These are phyloP conservation scores for Entophlyctis luteolus DNA, from an alignment of 192 early-diverging fungal species.

Conservation along the genomic window DNA sequence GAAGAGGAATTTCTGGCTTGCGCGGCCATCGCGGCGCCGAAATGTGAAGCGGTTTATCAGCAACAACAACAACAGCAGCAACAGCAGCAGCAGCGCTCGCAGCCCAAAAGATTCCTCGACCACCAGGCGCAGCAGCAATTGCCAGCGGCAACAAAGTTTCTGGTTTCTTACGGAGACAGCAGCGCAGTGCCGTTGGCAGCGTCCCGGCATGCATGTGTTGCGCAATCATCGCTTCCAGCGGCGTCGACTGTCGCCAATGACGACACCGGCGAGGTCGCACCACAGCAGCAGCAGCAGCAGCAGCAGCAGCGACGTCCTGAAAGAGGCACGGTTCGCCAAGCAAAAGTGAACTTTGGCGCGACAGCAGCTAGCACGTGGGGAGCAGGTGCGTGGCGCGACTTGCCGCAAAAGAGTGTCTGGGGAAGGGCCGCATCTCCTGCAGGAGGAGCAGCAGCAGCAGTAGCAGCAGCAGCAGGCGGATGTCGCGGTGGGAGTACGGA, in stretches of 20 bases:
- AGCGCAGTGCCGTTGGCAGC: not conserved
- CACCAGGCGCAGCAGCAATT: not conserved
- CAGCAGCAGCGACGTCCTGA: too few species aligned
- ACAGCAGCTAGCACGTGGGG: too few species aligned
- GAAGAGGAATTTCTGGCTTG: too few species aligned
- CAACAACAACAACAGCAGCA: too few species aligned
- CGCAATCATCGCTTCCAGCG: not conserved
- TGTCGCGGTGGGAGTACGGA: not conserved
- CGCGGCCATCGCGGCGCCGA: too few species aligned
- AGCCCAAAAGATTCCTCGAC: too few species aligned
- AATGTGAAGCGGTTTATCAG: too few species aligned
- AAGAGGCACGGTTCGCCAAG: too few species aligned
- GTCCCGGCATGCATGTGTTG: not conserved
- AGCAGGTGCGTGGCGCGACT: too few species aligned
- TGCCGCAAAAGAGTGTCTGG: not conserved
- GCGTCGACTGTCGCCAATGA: not conserved
- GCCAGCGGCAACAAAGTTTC: not conserved
- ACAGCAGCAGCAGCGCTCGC: too few species aligned
- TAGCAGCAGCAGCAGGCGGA: not conserved
- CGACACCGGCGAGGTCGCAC: not conserved
- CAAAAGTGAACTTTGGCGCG: too few species aligned
- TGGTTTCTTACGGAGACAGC: not conserved
- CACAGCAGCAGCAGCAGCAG: constrained; percentile 1
- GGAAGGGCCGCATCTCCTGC: not conserved
- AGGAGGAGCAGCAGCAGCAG: not conserved